Conservation (phyloP, 176 grass and related monocot genomes). For the Avena eriantha region DNA sequence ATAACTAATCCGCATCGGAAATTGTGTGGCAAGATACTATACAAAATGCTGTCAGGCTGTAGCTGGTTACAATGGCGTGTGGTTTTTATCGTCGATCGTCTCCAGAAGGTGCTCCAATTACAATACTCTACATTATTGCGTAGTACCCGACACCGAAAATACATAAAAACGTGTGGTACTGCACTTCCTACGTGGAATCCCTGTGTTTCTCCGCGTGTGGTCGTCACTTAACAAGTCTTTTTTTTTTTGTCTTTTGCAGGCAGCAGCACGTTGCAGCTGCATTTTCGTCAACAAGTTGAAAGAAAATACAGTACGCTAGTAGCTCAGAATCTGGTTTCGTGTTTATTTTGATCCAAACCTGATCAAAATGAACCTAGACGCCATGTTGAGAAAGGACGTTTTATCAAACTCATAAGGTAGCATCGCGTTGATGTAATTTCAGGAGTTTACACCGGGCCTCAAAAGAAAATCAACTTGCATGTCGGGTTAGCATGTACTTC, state of each 20-base stretch:
- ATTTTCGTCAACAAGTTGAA: no score
- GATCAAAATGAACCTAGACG: no score
- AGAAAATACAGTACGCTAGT: no score
- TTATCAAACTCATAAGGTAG: no score
- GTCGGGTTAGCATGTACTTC: no score
- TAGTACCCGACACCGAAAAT: background rate
- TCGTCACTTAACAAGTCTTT: background rate
- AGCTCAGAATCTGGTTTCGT: no score
- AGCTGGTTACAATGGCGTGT: constrained; percentile 30
- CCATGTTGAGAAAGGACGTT: no score
- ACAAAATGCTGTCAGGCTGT: constrained; percentile 28
- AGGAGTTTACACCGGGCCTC: no score
- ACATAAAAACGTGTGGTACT: background rate
- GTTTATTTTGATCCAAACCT: no score
- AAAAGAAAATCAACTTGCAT: no score
- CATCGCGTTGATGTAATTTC: no score
- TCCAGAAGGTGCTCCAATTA: background rate
- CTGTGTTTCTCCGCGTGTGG: background rate
- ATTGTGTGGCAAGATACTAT: background rate
- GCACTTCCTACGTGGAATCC: background rate
- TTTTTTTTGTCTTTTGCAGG: background rate
- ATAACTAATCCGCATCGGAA: constrained; percentile 43
- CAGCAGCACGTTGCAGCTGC: background rate
- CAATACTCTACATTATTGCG: background rate
- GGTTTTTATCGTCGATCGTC: background rate